These are phyloP conservation scores for Leucoagaricus sp. DNA, from an alignment of 1,284 basidiomycete genomes.

Conservation along the genomic window DNA sequence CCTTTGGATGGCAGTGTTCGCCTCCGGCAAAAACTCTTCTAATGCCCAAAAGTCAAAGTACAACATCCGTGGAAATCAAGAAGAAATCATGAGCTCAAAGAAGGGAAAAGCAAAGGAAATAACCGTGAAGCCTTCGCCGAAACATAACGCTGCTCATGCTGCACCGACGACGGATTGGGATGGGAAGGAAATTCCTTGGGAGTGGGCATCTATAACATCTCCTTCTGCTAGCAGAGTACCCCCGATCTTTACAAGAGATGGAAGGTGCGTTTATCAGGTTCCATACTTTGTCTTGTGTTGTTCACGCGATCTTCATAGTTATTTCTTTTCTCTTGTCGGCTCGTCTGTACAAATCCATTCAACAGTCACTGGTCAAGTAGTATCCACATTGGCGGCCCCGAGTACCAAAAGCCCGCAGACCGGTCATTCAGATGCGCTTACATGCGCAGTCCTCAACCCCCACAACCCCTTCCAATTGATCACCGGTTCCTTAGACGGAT, in stretches of 20 bases:
- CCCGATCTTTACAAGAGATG: constrained; percentile 84
- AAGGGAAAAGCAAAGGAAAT: constrained; percentile 45
- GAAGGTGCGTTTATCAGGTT: constrained; percentile 58
- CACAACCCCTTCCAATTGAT: constrained; percentile 89
- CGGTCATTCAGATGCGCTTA: constrained; percentile 58
- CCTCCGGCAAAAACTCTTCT: constrained; percentile 11
- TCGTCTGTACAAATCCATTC: constrained; percentile 84
- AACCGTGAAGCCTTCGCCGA: constrained; percentile 11
- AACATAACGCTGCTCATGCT: constrained; percentile 15
- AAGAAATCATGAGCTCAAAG: constrained; percentile 25
- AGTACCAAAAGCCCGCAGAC: constrained; percentile 28
- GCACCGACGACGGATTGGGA: constrained; percentile 16
- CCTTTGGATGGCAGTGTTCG: constrained; percentile 11
- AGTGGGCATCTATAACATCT: constrained; percentile 75
- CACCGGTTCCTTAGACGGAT: constrained; percentile 84
- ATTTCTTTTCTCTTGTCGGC: constrained; percentile 84
- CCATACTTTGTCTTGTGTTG: not conserved
- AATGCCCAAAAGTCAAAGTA: constrained; percentile 11
- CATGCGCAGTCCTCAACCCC: constrained; percentile 80
- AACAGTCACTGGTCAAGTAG: constrained; percentile 69
- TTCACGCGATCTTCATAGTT: constrained; percentile 46
- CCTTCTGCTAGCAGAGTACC: constrained; percentile 65
- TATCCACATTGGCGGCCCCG: constrained; percentile 75
- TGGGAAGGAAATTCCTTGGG: constrained; percentile 45
- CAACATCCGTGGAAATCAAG: constrained; percentile 18